phyloP scores from a whole-genome alignment of 345 rosid species.

The Nasturtium officinale region DNA sequence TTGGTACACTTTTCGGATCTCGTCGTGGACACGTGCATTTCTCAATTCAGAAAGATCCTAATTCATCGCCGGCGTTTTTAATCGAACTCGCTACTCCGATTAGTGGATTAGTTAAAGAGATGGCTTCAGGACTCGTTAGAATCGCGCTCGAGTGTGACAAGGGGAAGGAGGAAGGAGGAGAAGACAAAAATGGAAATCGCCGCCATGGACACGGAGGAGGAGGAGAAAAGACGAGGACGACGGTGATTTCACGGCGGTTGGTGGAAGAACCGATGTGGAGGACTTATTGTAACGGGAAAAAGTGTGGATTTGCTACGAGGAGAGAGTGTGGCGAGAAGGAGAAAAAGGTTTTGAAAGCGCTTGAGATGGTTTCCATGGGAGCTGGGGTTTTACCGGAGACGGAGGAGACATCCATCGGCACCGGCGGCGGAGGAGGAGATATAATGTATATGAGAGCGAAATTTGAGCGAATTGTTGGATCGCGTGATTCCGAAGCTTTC shows the following conservation, averaged over 20 bases:
- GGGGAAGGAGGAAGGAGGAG: conserved; percentile 33
- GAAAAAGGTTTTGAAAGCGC: conserved; percentile 73
- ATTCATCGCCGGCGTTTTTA: conserved; percentile 74
- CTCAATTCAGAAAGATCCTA: conserved; percentile 83
- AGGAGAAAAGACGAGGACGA: conserved; percentile 38
- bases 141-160: conserved; percentile 94
- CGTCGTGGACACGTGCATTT: conserved; percentile 94
- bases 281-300: conserved; percentile 94
- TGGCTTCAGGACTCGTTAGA: conserved; percentile 96
- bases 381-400: conserved; percentile 88
- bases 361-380: conserved; percentile 96
- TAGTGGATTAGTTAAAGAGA: conserved; percentile 79
- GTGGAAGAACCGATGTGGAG: conserved; percentile 90
- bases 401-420: conserved; percentile 33
- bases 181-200: not conserved
- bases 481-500: conserved; percentile 97
- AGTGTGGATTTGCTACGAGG: conserved; percentile 79
- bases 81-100: conserved; percentile 94
- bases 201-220: conserved; percentile 20
- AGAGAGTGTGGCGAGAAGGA: conserved; percentile 78
- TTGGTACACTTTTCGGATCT: conserved; percentile 89
- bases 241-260: conserved; percentile 49
- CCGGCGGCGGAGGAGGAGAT: conserved; percentile 46
- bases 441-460: conserved; percentile 91
- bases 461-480: conserved; percentile 91